Base-by-base conservation (phyloP, 225 moss, liverwort and hornwort genomes). In the Pseudisothecium myosuroides region DNA sequence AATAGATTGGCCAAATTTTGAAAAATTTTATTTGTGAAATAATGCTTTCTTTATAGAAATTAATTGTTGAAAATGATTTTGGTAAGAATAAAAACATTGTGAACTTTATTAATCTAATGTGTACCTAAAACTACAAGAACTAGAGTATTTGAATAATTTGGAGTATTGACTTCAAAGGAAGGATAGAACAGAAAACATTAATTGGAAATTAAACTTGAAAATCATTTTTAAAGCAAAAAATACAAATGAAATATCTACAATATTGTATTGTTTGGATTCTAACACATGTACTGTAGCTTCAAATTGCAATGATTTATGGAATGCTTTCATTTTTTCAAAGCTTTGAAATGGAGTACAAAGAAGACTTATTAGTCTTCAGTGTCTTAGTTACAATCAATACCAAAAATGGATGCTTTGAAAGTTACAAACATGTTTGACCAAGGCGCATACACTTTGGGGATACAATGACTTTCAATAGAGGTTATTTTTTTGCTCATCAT, bases 281-380 rank as follows among this genome's bases (percentile, higher is more conserved):
- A 13, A 3, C 1, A 3, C 3, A n/a, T n/a, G n/a, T n/a, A n/a
- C 7, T 21, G 4, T 2, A 50, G 1, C 21, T 32, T 50, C 2
- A 8, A 34, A 5, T 12, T 52, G 13, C 12, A 50, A 76, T 21
- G 17, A 50, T 2, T 34, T 2, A 32, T 12, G 0, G 2, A 50
- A 12, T 50, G 8, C 8, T 76, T 50, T 75, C 20, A 50, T 4
- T 20, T 3, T 47, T 76, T 45, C 20, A 34, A 31, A 49, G 17
- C 32, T 12, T 31, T 49, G 4, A 49, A 32, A 20, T 10, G 1
- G 7, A 4, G 0, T 12, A 11, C 2, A 31, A 49, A 4, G 5
- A 12, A 32, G 7, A 75, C 4, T 32, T 12, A 7, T n/a, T 18
- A 47, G 31, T 6, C 18, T 29, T 47, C 6, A 74, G 4, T 29